Base-by-base conservation (phyloP, 2,329 filamentous ascomycete genomes). In the Ophiostoma sp. region DNA sequence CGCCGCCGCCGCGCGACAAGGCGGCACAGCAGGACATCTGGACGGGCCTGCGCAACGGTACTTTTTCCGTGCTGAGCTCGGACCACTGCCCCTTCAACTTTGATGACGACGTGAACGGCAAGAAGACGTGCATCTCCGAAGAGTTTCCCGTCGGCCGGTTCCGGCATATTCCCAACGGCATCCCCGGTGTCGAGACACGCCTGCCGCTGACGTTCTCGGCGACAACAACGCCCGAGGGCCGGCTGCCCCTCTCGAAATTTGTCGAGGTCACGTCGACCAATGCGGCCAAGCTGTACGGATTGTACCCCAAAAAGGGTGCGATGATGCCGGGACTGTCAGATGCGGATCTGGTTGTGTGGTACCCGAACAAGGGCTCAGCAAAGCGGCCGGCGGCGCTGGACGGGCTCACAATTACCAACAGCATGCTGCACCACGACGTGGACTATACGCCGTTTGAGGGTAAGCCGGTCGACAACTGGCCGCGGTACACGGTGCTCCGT, bases 371-470 rank as follows among this genome's bases (percentile, higher is more conserved):
- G 12, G 58, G 58, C 38, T 40, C 58, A 2, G 14, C 38, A 5
- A 62, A 62, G 27, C 55, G 55, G 55, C 55, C 55, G 8, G 55
- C 27, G 4, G 66, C 67, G 71, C 81, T 68, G 55, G 68, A 65
- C 67, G 6, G 7, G 12, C 74, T 81, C 18, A 75, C 77, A 12
- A 80, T 84, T 70, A 75, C 76, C 55, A 86, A 87, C 72, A 77
- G 78, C 7, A 82, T 83, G 76, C 74, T 88, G 71, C 85, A 89
- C 75, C 86, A 88, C 73, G 80, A 84, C 70, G 82, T 86, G 2
- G 85, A 89, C 73, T 87, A 88, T 73, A 87, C 85, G 8, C 85
- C 86, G 0, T 88, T 84, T 72, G 85, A 88, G 74, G 85, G 85
- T 0, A 79, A 78, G 65, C 76, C 73, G n/a, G 73, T 89, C 55